Evolutionary conservation across 768 basidiomycete genomes (phyloP), one percentile per base, ranked within the genome.

Genomic region (Amanita brunnescens): DNA sequence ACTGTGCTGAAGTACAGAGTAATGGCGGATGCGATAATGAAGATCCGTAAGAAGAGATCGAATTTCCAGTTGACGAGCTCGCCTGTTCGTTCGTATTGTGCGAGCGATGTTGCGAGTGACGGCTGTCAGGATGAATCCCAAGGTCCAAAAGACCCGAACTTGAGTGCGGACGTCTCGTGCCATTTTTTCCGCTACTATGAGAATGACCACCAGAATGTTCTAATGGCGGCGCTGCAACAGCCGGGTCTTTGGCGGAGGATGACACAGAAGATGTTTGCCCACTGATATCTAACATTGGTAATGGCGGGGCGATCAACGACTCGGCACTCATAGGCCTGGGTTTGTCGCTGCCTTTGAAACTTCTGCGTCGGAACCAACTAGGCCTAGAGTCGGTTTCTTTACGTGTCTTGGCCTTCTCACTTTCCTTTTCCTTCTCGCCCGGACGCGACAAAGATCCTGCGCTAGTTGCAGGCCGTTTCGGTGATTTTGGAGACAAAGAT

Each of bases 281-380:
- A 16, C 26, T 10, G 21, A 2, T 24, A 12, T 43, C 40, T 47
- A 32, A 6, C 9, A 47, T 42, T 37, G 42, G 58, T 5, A 52
- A 49, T 5, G 41, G 50, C 34, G 53, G 58, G 45, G 55, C 43
- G 3, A 29, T 32, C 13, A 35, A 30, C 30, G n/a, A 13, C 18
- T 6, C 49, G 41, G 39, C 40, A 34, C 49, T 44, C 20, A 24
- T 23, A 7, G 39, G 42, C 4, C 33, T 39, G 6, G 33, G 3
- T 37, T 44, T 51, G 33, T 75, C 67, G 12, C 61, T 61, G 26
- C 68, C 33, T 46, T 67, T 66, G 52, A 77, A 61, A 57, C 75
- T 79, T 62, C 75, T 80, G 47, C 78, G 71, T 60, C 61, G 58
- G 57, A 79, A 80, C 79, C 80, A 83, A 3, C 59, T 55, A 33